Evolutionary conservation across 352 stramenopile species (phyloP).

Genomic region (Pythium rhizo-oryzae): DNA sequence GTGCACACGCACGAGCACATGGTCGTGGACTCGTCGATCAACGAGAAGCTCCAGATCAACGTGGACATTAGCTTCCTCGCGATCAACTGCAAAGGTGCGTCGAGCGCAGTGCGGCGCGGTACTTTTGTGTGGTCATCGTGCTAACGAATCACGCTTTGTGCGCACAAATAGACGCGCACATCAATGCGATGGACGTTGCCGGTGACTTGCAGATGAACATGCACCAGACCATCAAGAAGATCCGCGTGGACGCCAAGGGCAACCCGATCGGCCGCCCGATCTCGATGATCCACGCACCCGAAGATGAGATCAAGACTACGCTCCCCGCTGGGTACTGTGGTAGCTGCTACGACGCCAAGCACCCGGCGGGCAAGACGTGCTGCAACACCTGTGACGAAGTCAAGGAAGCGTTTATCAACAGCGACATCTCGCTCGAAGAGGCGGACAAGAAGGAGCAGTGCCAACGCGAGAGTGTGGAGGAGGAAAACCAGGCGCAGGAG

Average conservation of each 20-base stretch:
- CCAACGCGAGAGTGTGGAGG: constrained; percentile 58
- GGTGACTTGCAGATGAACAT: constrained; percentile 98
- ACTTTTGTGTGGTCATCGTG: not conserved
- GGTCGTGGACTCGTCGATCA: constrained; percentile 94
- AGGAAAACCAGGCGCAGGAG: constrained; percentile 72
- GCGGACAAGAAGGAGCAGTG: constrained; percentile 83
- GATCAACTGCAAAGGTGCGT: constrained; percentile 90
- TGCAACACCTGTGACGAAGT: constrained; percentile 86
- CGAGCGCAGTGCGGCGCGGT: not conserved
- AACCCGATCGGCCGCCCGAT: constrained; percentile 64
- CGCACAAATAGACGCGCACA: constrained; percentile 89
- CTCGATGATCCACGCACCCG: constrained; percentile 38
- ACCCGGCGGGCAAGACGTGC: constrained; percentile 69
- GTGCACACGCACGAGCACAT: constrained; percentile 93
- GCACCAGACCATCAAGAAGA: constrained; percentile 95
- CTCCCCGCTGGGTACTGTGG: constrained; percentile 92
- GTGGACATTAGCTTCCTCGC: constrained; percentile 98
- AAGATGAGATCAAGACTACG: constrained; percentile 41
- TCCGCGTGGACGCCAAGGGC: constrained; percentile 79
- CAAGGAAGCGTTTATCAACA: constrained; percentile 83
- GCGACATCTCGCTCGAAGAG: constrained; percentile 71
- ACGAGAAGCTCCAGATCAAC: constrained; percentile 96
- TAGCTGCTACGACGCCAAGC: constrained; percentile 93
- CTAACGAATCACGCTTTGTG: not conserved
- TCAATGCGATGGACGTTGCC: constrained; percentile 99